Evolutionary conservation across 208 protist species (phyloP), one percentile per base, ranked within the genome.

Genomic region (Leishmania braziliensis): DNA sequence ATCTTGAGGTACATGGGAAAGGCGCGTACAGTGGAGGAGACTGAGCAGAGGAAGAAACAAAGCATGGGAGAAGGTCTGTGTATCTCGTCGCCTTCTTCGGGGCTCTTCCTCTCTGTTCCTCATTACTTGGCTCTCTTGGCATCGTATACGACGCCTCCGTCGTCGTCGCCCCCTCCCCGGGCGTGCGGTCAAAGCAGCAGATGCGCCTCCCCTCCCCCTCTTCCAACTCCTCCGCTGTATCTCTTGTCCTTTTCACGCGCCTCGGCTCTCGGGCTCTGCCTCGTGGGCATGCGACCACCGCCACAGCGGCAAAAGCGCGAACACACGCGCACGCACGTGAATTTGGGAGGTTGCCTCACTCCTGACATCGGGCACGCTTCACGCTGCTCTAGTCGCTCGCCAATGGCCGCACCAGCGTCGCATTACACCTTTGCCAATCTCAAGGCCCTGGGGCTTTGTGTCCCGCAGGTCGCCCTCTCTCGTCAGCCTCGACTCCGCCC

Each of bases 401-500:
- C 3, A 23, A 93, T 91, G 86, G 66, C 86, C 9, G 80, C 88
- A 46, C 81, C 90, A n/a, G 74, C 89, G 43, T 77, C 84, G 43
- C 94, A 97, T 81, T 97, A 96, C 81, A 89, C 87, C 9, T 62
- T 94, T 23, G 91, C 94, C 23, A 78, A 85, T 74, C 83, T 97
- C 8, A 91, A 91, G 79, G 77, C 86, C 29, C 84, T 88, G 23
- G 94, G 94, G 33, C 82, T 97, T 9, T 79, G 88, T 2, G 86
- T 88, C 6, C 83, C 92, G 62, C 94, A 97, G 84, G 79, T 95
- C 26, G 94, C 76, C 36, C 88, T 97, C 48, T 97, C 94, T 0
- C 91, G 94, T 6, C 84, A 94, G 86, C 94, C 94, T 0, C 91
- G 94, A 3, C 90, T 96, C 26, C 94, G 94, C 12, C 84, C 93